Percentiles rank a stretch among this genome's conserved stretches.
phyloP scores from a whole-genome alignment of 163 green algal genomes.

The Scenedesmus sp. region DNA sequence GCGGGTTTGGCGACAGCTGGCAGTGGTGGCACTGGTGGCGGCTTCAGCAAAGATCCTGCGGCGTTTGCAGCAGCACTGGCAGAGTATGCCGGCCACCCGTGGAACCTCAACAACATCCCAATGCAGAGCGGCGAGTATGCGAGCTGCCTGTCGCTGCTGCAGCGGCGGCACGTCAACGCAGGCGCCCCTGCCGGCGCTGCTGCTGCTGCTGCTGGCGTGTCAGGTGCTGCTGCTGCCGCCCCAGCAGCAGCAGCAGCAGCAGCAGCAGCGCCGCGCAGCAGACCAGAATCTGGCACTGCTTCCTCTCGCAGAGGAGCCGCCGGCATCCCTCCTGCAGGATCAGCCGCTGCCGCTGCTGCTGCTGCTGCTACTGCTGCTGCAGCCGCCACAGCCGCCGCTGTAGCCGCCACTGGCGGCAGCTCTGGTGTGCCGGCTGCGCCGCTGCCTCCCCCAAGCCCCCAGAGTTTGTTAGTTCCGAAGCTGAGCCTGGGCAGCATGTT shows the following conservation, averaged over 20 bases:
- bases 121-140: slow-evolving; percentile 29
- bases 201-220: neutral
- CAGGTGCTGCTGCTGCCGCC: neutral
- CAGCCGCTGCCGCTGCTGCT: neutral
- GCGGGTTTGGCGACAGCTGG: neutral
- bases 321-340: neutral
- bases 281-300: neutral
- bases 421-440: slow-evolving; percentile 1
- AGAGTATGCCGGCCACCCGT: slow-evolving; percentile 58
- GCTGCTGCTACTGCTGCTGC: neutral
- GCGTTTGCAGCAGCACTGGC: neutral
- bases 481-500: slow-evolving; percentile 83
- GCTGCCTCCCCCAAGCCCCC: slow-evolving; percentile 62
- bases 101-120: slow-evolving; percentile 79
- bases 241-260: neutral
- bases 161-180: neutral
- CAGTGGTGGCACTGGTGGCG: neutral
- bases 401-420: neutral
- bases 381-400: neutral
- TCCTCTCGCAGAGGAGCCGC: neutral
- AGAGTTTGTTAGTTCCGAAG: slow-evolving; percentile 65
- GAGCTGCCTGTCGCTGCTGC: slow-evolving; percentile 32
- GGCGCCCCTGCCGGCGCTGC: neutral
- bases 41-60: neutral
- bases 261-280: neutral